Conservation (phyloP, 768 basidiomycete species). For the Suillus decipiens region DNA sequence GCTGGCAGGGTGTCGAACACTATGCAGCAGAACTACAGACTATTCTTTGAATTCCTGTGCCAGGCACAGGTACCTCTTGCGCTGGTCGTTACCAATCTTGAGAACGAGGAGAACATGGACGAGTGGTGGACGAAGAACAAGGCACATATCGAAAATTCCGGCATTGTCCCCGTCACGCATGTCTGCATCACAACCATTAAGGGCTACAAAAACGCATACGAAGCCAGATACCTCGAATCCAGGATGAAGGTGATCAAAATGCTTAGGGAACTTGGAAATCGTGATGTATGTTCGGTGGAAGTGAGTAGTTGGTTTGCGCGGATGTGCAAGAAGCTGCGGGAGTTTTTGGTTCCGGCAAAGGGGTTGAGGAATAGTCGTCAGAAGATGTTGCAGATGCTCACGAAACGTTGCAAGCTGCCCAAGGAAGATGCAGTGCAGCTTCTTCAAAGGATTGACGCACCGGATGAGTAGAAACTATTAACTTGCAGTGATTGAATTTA, state of each 20-base stretch:
- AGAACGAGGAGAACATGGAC: slow-evolving; percentile 37
- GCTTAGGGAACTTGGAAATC: slow-evolving; percentile 6
- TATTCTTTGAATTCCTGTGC: slow-evolving; percentile 37
- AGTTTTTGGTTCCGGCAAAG: background rate
- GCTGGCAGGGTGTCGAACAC: slow-evolving; percentile 30
- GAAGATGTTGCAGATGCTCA: slow-evolving; percentile 13
- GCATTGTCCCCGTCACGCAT: slow-evolving; percentile 29
- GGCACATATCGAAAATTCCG: slow-evolving; percentile 19
- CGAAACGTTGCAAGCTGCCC: slow-evolving; percentile 31
- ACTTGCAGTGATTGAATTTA: background rate
- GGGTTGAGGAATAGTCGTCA: background rate
- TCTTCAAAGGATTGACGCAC: slow-evolving; percentile 18
- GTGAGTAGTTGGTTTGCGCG: background rate
- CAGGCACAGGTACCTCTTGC: slow-evolving; percentile 34
- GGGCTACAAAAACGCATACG: slow-evolving; percentile 4
- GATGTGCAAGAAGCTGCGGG: slow-evolving; percentile 1
- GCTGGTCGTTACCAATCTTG: slow-evolving; percentile 37
- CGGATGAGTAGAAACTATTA: background rate
- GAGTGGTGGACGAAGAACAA: slow-evolving; percentile 36
- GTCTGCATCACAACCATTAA: slow-evolving; percentile 33
- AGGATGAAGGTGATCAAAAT: slow-evolving; percentile 25
- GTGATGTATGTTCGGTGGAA: background rate
- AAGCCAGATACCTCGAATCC: slow-evolving; percentile 21
- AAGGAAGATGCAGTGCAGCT: slow-evolving; percentile 23
- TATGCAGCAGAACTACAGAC: slow-evolving; percentile 31